Base-by-base conservation (phyloP, 2,329 filamentous ascomycete genomes). In the Diaporthe aspalathi region DNA sequence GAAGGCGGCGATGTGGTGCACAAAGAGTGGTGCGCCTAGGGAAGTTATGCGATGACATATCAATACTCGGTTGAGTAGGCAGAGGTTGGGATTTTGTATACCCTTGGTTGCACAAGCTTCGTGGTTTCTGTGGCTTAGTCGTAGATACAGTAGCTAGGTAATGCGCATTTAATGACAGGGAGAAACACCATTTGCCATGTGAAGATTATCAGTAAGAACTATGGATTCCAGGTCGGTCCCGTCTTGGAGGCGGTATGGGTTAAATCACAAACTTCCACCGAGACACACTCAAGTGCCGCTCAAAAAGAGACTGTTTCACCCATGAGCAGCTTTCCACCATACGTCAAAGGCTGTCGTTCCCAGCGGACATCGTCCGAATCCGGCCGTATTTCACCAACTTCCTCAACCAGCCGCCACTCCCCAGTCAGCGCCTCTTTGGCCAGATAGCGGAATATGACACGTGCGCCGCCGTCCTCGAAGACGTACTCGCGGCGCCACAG, bases 401-500 rank as follows among this genome's bases (percentile, higher is more conserved):
- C 75, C 63, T 77, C 75, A 6, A 76, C 67, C 16, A 76, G 49
- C 38, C 62, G 5, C 75, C 76, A 76, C 38, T 60, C 65, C 3
- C 67, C 71, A 1, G 67, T 60, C 1, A 14, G 22, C 3, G 67
- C 49, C 14, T 79, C 69, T 20, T 74, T 79, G 0, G 76, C 77
- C 14, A 79, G 16, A 20, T 76, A 81, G 5, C 80, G 77, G 8
- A 81, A 76, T 2, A 81, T 20, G 16, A 80, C 68, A 0, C 76
- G 77, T 14, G 78, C 76, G 20, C 80, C 80, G 1, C 78, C 78
- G 11, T 82, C 75, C 49, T 82, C 80, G 22, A 82, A 81, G 1
- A 79, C 49, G 54, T 77, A 80, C 32, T 82, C 80, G 11, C 81
- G 76, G 1, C 79, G 78, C 70, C 77, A 75, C 1, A 82, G 73